These are phyloP conservation scores for Adenanthera pavonina DNA, from an alignment of 306 rosid genomes.

Conservation along the genomic window DNA sequence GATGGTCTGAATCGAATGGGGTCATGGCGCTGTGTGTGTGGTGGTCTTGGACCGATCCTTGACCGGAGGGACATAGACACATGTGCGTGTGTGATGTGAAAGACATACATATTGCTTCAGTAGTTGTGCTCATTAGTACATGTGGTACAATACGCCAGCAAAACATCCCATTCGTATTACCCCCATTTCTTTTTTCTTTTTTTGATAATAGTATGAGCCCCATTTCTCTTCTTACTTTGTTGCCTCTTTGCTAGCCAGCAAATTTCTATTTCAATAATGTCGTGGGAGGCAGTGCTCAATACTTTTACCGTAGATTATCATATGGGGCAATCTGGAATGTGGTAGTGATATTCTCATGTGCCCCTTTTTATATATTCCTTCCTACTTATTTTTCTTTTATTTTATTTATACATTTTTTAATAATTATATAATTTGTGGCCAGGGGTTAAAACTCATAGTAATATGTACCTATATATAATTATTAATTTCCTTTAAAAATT, in stretches of 20 bases:
- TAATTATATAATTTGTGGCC: background rate
- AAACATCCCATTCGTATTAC: background rate
- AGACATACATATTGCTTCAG: background rate
- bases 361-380: background rate
- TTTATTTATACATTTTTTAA: background rate
- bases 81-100: background rate
- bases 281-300: background rate
- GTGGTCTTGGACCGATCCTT: conserved; percentile 38
- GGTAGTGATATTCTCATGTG: background rate
- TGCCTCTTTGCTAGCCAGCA: background rate
- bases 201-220: background rate
- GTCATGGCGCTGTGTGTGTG: conserved; percentile 22
- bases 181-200: too few species aligned
- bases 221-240: background rate
- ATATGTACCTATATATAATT: too few species aligned
- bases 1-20: conserved; percentile 48
- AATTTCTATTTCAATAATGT: background rate
- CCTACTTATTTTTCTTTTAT: background rate
- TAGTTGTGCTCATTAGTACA: background rate
- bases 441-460: background rate
- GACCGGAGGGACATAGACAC: conserved; percentile 26
- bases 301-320: background rate
- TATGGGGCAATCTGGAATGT: background rate
- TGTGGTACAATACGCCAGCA: conserved; percentile 18
- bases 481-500: too few species aligned